phyloP scores from a whole-genome alignment of 1,284 basidiomycete genomes.

The Ganoderma lucidum region DNA sequence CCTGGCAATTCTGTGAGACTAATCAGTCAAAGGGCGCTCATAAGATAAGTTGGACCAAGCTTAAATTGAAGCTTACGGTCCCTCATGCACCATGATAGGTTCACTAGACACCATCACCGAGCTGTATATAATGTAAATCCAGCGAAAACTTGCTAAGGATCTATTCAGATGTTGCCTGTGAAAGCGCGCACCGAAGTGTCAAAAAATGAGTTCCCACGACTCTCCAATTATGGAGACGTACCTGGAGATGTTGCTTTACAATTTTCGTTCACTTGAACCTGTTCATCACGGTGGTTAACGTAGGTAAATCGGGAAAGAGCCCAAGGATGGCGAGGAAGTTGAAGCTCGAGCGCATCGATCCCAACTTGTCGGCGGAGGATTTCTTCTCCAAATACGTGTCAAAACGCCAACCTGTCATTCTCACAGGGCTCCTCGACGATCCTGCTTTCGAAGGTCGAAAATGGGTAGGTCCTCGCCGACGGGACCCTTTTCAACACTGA shows the following conservation, averaged over 20 bases:
- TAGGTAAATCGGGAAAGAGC: constrained; percentile 7
- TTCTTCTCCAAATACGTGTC: constrained; percentile 41
- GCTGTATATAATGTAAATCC: no score
- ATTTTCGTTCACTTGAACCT: not conserved
- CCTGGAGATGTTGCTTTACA: no score
- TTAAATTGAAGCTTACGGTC: no score
- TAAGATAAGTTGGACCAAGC: no score
- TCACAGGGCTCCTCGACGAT: constrained; percentile 41
- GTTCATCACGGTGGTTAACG: not conserved
- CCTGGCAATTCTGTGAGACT: no score
- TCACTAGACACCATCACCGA: no score
- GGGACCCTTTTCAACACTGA: not conserved
- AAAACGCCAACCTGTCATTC: constrained; percentile 38
- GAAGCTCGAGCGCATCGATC: constrained; percentile 30
- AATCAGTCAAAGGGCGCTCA: no score
- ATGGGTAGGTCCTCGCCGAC: constrained; percentile 37
- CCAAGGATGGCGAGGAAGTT: constrained; percentile 14
- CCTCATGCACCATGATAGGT: no score
- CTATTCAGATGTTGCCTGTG: no score
- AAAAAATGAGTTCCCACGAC: not conserved
- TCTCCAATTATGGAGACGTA: no score
- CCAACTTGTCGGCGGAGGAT: constrained; percentile 24
- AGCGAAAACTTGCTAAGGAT: no score
- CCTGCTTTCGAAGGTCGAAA: constrained; percentile 36
- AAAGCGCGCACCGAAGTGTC: not conserved